Evolutionary conservation across 495 filamentous ascomycete species (phyloP).

Genomic region (Podospora pseudopauciseta): DNA sequence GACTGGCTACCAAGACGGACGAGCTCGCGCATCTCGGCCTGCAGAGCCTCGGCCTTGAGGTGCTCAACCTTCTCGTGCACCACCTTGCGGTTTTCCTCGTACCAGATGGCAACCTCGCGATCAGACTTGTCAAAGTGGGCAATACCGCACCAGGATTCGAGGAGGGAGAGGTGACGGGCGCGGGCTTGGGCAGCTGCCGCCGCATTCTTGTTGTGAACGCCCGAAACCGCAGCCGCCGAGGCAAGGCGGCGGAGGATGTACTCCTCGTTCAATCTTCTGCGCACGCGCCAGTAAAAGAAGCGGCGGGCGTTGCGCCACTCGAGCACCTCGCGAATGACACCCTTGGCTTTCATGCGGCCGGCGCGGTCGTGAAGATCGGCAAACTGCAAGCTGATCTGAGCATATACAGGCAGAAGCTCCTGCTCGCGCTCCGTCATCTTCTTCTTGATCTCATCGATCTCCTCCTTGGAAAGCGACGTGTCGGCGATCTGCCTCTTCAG

Average conservation of each 20-base stretch:
- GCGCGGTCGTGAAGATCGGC: conserved; percentile 96
- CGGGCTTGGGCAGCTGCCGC: conserved; percentile 47
- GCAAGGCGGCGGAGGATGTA: conserved; percentile 87
- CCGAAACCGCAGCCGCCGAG: conserved; percentile 41
- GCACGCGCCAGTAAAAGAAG: conserved; percentile 99
- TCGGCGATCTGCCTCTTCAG: conserved; percentile 75
- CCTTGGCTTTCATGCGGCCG: conserved; percentile 97
- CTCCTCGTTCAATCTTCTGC: conserved; percentile 94
- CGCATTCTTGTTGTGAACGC: conserved; percentile 25
- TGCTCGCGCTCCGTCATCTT: conserved; percentile 86
- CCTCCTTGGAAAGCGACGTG: conserved; percentile 63
- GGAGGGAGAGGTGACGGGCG: conserved; percentile 59
- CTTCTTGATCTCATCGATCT: conserved; percentile 72
- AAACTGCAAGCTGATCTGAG: conserved; percentile 90
- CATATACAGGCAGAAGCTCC: conserved; percentile 84
- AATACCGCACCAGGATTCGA: conserved; percentile 75
- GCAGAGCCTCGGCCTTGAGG: conserved; percentile 71
- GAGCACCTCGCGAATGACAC: conserved; percentile 77
- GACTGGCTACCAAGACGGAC: conserved; percentile 49
- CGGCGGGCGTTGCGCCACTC: conserved; percentile 87
- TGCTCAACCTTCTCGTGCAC: conserved; percentile 75
- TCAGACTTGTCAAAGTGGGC: conserved; percentile 71
- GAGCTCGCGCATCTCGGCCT: conserved; percentile 72
- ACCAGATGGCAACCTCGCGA: conserved; percentile 85
- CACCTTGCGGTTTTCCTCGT: conserved; percentile 87